Evolutionary conservation across 176 grass and related monocot genomes (phyloP).

Genomic region (Thinopyrum elongatum): DNA sequence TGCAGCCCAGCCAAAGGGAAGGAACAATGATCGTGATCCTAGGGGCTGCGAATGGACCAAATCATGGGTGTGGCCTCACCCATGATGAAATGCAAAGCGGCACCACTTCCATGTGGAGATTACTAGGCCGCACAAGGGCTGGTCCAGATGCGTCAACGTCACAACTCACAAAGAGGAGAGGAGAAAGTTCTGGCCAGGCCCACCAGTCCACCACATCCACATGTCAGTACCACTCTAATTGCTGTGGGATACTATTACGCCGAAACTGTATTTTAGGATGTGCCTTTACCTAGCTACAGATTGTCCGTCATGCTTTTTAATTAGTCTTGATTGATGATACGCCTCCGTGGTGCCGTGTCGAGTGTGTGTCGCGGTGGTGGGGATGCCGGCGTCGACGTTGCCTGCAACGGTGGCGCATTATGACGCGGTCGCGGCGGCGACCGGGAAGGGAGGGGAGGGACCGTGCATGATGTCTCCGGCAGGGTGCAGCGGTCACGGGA

Average conservation of each 20-base stretch:
- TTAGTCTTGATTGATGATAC: neutral
- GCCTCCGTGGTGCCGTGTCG: neutral
- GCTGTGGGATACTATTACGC: neutral
- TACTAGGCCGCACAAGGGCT: neutral
- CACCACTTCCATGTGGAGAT: slow-evolving; percentile 15
- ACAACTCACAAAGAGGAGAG: neutral
- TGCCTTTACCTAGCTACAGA: neutral
- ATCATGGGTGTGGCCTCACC: neutral
- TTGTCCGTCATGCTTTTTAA: neutral
- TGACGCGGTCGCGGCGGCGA: neutral
- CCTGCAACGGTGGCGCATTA: neutral
- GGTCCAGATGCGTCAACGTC: neutral
- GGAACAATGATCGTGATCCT: neutral
- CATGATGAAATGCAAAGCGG: neutral
- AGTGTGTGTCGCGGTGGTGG: neutral
- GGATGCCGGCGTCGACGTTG: neutral
- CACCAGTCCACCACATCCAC: neutral
- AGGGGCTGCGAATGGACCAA: neutral
- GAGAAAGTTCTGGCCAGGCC: neutral
- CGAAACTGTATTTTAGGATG: neutral
- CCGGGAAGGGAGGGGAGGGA: neutral
- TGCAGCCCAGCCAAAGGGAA: neutral
- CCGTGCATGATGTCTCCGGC: neutral
- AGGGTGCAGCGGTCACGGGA: neutral
- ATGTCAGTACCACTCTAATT: too few relatives aligned